Evolutionary conservation across 148 eudicot species (phyloP).

Genomic region (Spergularia bocconei): DNA sequence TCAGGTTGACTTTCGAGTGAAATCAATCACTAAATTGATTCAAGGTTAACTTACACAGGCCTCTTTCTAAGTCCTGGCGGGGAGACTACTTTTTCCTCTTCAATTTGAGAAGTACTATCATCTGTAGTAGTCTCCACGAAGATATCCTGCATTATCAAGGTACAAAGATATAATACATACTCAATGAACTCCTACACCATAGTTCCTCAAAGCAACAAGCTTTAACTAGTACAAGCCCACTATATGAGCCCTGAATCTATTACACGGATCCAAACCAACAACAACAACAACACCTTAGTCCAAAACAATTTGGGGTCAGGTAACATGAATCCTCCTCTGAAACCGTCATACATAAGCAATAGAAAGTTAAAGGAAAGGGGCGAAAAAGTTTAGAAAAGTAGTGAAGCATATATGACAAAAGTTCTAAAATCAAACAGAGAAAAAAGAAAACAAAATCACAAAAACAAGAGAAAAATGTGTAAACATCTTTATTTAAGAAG

Average conservation of each 20-base stretch:
- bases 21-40: not conserved
- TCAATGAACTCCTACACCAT: not conserved
- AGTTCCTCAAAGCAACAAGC: not conserved
- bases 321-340: no score
- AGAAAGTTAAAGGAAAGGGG: no score
- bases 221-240: not conserved
- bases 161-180: slow-evolving; percentile 8
- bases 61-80: slow-evolving; percentile 76
- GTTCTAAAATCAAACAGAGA: no score
- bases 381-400: no score
- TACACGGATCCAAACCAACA: not conserved
- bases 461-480: no score
- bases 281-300: no score
- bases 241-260: slow-evolving; percentile 3
- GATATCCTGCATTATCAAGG: slow-evolving; percentile 31
- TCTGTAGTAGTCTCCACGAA: slow-evolving; percentile 33
- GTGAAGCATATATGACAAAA: no score
- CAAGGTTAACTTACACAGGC: slow-evolving; percentile 51
- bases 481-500: no score
- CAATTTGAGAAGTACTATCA: slow-evolving; percentile 39
- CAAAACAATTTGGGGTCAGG: no score
- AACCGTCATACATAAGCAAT: no score
- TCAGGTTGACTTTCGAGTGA: not conserved
- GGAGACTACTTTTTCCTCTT: slow-evolving; percentile 39
- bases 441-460: no score